These are phyloP conservation scores for Rhodotorula sp. DNA, from an alignment of 1,284 basidiomycete genomes.

Conservation along the genomic window DNA sequence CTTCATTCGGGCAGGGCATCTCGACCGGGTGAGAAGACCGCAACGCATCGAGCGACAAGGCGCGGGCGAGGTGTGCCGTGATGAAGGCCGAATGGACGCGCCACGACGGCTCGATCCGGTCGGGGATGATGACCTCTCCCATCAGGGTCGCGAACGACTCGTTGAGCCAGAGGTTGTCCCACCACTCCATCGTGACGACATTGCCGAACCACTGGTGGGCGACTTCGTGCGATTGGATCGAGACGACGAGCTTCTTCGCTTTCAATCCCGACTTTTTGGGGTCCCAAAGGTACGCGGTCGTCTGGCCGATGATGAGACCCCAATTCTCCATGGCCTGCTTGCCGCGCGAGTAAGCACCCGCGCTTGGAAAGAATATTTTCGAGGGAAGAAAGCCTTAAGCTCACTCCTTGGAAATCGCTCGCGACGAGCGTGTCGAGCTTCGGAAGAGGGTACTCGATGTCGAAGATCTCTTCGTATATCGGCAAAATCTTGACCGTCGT, in stretches of 20 bases:
- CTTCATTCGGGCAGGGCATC: constrained; percentile 75
- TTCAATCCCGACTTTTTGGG: constrained; percentile 47
- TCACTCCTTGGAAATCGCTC: constrained; percentile 47
- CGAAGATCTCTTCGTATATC: constrained; percentile 72
- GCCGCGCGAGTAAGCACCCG: background rate
- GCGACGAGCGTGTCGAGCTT: constrained; percentile 51
- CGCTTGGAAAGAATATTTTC: too few relatives aligned
- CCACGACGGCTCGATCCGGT: constrained; percentile 60
- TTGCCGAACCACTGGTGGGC: constrained; percentile 40
- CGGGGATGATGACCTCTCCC: too few relatives aligned
- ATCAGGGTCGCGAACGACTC: constrained; percentile 71
- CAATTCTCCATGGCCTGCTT: constrained; percentile 78
- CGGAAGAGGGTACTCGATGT: constrained; percentile 49
- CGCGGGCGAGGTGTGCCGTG: constrained; percentile 57
- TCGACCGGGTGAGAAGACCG: constrained; percentile 93
- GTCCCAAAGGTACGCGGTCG: constrained; percentile 70
- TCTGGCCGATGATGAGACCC: constrained; percentile 75
- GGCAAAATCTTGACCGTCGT: constrained; percentile 84
- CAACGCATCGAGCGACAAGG: constrained; percentile 81
- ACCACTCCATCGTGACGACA: constrained; percentile 38
- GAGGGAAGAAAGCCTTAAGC: background rate
- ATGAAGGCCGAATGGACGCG: constrained; percentile 58
- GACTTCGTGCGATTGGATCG: constrained; percentile 50
- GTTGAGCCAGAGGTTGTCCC: constrained; percentile 41
- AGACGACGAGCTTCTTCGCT: constrained; percentile 48